phyloP scores from a whole-genome alignment of 305 asterid genomes.

The Rubia balearica region DNA sequence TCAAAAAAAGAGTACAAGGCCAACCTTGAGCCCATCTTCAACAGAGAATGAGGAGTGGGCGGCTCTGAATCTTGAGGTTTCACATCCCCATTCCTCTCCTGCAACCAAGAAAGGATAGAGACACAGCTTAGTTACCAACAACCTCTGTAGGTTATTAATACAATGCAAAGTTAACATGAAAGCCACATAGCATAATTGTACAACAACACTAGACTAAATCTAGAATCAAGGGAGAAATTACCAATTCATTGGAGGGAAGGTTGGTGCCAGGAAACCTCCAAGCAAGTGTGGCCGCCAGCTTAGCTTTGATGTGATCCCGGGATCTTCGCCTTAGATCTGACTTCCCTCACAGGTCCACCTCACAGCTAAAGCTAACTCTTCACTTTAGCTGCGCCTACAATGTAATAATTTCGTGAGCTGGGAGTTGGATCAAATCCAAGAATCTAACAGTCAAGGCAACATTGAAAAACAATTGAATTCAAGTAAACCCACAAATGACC shows the following conservation, averaged over 20 bases:
- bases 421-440: constrained; percentile 22
- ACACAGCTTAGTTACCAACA: constrained; percentile 1
- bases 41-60: constrained; percentile 59
- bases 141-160: not conserved
- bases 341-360: constrained; percentile 19
- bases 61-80: constrained; percentile 69
- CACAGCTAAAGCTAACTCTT: constrained; percentile 28
- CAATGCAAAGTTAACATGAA: not conserved
- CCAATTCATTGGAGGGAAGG: constrained; percentile 51
- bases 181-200: not conserved
- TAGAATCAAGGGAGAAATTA: constrained; percentile 20
- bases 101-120: constrained; percentile 16
- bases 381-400: constrained; percentile 8
- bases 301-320: constrained; percentile 36
- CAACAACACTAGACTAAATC: not conserved
- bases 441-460: constrained; percentile 1
- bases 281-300: constrained; percentile 71
- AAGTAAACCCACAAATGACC: constrained; percentile 21
- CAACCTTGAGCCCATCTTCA: constrained; percentile 76
- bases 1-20: not conserved
- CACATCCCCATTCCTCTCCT: constrained; percentile 84
- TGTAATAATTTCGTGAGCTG: not conserved
- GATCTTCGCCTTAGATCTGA: constrained; percentile 49
- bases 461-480: constrained; percentile 20
- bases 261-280: constrained; percentile 62